Evolutionary conservation across 768 basidiomycete genomes (phyloP), one percentile per base, ranked within the genome.

Genomic region (Tricholoma saponaceum): DNA sequence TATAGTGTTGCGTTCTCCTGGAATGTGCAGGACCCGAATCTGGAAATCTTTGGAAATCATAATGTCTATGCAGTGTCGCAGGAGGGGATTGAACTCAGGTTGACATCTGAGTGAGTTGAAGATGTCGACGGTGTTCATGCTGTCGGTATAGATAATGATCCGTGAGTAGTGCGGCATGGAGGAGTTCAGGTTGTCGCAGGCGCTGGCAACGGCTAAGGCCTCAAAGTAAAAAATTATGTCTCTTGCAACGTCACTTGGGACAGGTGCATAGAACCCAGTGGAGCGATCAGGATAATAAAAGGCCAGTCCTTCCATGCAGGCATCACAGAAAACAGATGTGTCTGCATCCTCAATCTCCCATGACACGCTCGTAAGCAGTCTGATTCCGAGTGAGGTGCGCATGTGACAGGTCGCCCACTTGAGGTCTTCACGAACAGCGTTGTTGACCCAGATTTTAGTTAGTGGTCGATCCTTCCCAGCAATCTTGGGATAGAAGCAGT

Each of bases 371-470:
- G 64, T 46, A 9, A 74, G 37, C 2, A 72, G 28, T 4, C 44
- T 62, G 6, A 74, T 52, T 0, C 72, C 68, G 10, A 49, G 12
- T 0, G 63, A 58, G 1, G 1, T 0, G 0, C 30, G 5, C 1
- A 76, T 22, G 46, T 70, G 69, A 8, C 59, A 37, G 0, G 26
- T 52, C 1, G 74, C 56, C 76, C 78, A 80, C n/a, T n/a, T n/a
- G n/a, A n/a, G n/a, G n/a, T n/a, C n/a, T n/a, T n/a, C n/a, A n/a
- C n/a, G 4, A 16, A 77, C 56, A 0, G 43, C 52, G 0, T 32
- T 26, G 47, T 71, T 76, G 50, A 74, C 28, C 41, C 59, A 70
- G 3, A 77, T 54, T 0, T 7, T 18, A 0, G 50, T 18, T 5
- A 60, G 49, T 0, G 32, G 10, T 49, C 71, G 71, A 0, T 69